Base-by-base conservation (phyloP, 257 asterid genomes). In the Przewalskia tangutica region DNA sequence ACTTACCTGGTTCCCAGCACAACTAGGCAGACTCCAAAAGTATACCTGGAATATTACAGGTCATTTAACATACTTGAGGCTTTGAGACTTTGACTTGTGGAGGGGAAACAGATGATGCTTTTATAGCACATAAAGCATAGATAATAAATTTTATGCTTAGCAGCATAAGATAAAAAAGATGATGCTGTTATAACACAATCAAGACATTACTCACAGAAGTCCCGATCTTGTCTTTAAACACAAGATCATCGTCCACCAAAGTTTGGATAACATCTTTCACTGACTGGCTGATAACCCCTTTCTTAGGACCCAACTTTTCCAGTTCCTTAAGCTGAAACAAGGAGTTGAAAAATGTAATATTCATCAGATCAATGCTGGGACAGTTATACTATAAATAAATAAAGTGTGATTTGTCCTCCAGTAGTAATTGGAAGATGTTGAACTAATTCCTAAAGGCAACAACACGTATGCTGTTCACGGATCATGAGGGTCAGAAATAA, bases 11-110 rank as follows among this genome's bases (percentile, higher is more conserved):
- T 94, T 96, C 77, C 98, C 98, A 85, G 98, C 99, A 89, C 98
- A 94, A 90, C 99, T 96, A 73, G 98, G 98, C 81, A 96, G 97
- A 84, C 99, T 96, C 98, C 98, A 96, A 85, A 96, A 96, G 85
- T 96, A 93, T 67, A 96, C 98, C 99, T 96, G 90, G 82, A 89
- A 84, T 62, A 68, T 66, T 1, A 71, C 50, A 36, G 60, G 34
- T 11, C 13, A 34, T 46, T 40, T 48, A 62, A 63, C 83, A 80
- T 64, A 53, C 23, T 59, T 4, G 42, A 10, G 18, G 7, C 51
- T 64, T 38, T 66, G 27, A 36, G 51, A 66, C 46, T 36, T 8
- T 2, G 3, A 46, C 13, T 1, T 13, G 23, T 73, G 79, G 60
- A 23, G 44, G 20, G 12, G 38, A 23, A 12, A 48, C 56, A 0